phyloP scores from a whole-genome alignment of 768 basidiomycete species.

The Hortiboletus campestris region DNA sequence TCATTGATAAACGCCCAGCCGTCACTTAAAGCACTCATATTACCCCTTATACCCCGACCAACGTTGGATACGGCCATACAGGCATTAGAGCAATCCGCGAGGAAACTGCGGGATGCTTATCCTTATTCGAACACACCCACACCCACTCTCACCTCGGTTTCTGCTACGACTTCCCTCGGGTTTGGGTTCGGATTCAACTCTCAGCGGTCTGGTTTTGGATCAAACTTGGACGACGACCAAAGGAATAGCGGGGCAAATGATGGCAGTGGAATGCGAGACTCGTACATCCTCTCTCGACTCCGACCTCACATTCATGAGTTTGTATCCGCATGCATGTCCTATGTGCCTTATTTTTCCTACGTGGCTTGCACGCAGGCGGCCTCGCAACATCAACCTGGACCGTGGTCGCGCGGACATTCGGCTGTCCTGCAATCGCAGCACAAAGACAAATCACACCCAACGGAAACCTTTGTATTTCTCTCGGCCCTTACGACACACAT shows the following conservation, averaged over 20 bases:
- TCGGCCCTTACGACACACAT: constrained; percentile 66
- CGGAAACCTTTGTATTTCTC: constrained; percentile 73
- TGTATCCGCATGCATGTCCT: constrained; percentile 72
- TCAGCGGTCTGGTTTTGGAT: constrained; percentile 33
- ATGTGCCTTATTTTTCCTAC: constrained; percentile 83
- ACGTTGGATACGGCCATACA: constrained; percentile 73
- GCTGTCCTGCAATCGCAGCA: constrained; percentile 48
- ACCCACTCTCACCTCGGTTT: constrained; percentile 29
- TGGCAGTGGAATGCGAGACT: constrained; percentile 72
- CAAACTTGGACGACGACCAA: constrained; percentile 28
- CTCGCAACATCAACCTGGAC: constrained; percentile 22
- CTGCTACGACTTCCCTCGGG: constrained; percentile 36
- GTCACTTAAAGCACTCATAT: constrained; percentile 63
- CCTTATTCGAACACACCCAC: constrained; percentile 64
- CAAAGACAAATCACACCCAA: constrained; percentile 66
- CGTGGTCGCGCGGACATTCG: constrained; percentile 40
- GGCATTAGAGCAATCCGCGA: constrained; percentile 63
- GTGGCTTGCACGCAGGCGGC: constrained; percentile 30
- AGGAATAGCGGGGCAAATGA: constrained; percentile 22
- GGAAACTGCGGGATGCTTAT: constrained; percentile 77
- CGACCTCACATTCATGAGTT: constrained; percentile 76
- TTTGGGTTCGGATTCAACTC: constrained; percentile 26
- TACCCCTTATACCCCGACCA: constrained; percentile 82
- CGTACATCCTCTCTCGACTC: constrained; percentile 73
- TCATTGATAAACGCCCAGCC: constrained; percentile 69